Evolutionary conservation across 2,329 filamentous ascomycete species (phyloP), one percentile per base, ranked within the genome.

Genomic region (Aspergillus sp.): DNA sequence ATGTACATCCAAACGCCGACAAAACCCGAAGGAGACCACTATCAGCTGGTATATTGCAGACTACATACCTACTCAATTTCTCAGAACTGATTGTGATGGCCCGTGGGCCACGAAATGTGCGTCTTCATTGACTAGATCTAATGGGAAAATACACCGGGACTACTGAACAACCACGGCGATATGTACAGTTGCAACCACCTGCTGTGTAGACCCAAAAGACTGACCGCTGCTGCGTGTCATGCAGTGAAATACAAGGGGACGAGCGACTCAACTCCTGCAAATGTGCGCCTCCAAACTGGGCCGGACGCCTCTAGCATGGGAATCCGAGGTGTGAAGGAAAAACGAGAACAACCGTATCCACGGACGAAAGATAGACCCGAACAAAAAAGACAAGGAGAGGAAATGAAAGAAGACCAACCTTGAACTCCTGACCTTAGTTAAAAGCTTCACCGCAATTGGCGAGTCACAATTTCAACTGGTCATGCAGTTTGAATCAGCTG

Each of bases 341-440:
- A 41, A 35, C 40, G 40, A 22, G 7, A 44, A 42, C 32, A 52
- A 24, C 17, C 36, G 20, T 47, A 52, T 35, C 36, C 33, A 42
- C 22, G 22, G n/a, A 42, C 32, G 38, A 47, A 42, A 42, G 43
- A 19, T 40, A 32, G 44, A 32, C 20, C 45, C 48, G 40, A 47
- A 49, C 30, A 47, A 33, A 19, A 52, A 49, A 44, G 53, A 35
- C 45, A 56, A 52, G 35, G 54, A 54, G 55, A 57, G 53, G 60
- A 56, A 46, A 52, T 52, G 51, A 58, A 54, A 60, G 57, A 52
- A 58, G 63, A 72, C 69, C 65, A 68, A 72, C 68, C 68, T 72
- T 66, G 61, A 64, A 62, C 60, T 64, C 50, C 54, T 54, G 49
- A 59, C 63, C 53, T 53, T 50, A 51, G 48, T 49, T 50, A 55